Evolutionary conservation across 2,329 filamentous ascomycete species (phyloP).

Genomic region (Fusarium hainanense): DNA sequence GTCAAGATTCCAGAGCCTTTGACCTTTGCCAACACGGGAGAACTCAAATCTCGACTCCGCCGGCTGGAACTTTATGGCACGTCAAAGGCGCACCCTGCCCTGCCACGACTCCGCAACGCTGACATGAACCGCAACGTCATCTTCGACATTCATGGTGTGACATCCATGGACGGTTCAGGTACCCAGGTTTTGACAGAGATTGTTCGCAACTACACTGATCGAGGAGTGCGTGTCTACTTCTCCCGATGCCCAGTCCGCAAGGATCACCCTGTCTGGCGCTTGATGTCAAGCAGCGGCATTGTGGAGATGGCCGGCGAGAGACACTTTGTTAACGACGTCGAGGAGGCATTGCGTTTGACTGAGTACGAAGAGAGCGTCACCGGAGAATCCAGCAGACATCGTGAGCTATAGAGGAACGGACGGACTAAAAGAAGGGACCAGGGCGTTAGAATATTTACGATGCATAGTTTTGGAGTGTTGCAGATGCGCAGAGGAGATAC

Average conservation of each 20-base stretch:
- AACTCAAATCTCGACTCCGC: constrained; percentile 84
- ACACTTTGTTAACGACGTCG: constrained; percentile 85
- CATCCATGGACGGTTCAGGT: constrained; percentile 90
- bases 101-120: constrained; percentile 80
- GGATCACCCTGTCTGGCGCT: constrained; percentile 70
- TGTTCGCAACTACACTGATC: constrained; percentile 79
- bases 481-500: constrained; percentile 20
- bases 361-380: constrained; percentile 72
- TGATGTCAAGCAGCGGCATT: constrained; percentile 85
- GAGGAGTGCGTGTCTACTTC: constrained; percentile 83
- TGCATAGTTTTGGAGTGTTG: background rate
- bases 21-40: constrained; percentile 96
- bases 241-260: constrained; percentile 63
- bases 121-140: constrained; percentile 92
- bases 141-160: constrained; percentile 98
- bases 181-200: constrained; percentile 93
- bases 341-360: constrained; percentile 83
- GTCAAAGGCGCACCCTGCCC: constrained; percentile 82
- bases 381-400: constrained; percentile 38
- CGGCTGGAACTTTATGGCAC: constrained; percentile 93
- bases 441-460: background rate
- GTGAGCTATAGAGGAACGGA: constrained; percentile 8
- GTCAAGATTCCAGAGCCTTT: constrained; percentile 98
- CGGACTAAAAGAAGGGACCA: background rate
- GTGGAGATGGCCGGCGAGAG: constrained; percentile 79